Evolutionary conservation across 2,329 filamentous ascomycete genomes (phyloP).

Genomic region (Neonectria faginata): DNA sequence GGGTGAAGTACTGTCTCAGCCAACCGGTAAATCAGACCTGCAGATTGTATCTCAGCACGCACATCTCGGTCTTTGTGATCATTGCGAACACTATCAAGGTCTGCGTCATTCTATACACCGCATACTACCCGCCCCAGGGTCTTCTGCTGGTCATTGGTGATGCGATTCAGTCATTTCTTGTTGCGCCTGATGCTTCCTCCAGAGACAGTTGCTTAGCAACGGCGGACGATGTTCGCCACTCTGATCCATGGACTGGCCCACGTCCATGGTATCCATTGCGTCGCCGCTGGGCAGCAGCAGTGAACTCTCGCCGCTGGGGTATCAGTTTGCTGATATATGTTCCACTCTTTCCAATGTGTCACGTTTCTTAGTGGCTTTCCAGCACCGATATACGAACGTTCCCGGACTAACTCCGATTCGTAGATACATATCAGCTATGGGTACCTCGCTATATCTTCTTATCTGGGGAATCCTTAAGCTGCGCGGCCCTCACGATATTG

Average conservation of each 20-base stretch:
- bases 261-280: not conserved
- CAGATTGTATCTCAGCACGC: slow-evolving; percentile 16
- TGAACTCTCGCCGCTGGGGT: slow-evolving; percentile 8
- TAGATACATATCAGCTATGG: slow-evolving; percentile 10
- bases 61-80: slow-evolving; percentile 4
- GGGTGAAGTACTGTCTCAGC: slow-evolving; percentile 22
- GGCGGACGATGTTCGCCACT: slow-evolving; percentile 1
- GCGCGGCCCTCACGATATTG: no score
- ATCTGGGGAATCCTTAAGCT: no score
- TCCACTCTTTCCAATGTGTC: no score
- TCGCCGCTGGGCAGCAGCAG: slow-evolving; percentile 14
- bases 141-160: slow-evolving; percentile 27
- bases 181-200: slow-evolving; percentile 9
- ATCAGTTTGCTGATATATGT: slow-evolving; percentile 11
- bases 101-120: slow-evolving; percentile 11
- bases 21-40: slow-evolving; percentile 10
- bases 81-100: slow-evolving; percentile 18
- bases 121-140: slow-evolving; percentile 10
- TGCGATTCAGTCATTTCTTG: slow-evolving; percentile 22
- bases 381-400: no score
- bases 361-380: no score
- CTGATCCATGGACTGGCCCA: not conserved
- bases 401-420: not conserved
- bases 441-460: not conserved
- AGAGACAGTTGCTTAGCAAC: slow-evolving; percentile 21